Evolutionary conservation across 2,329 filamentous ascomycete species (phyloP).

Genomic region (Phaeophleospora eucalypticola): DNA sequence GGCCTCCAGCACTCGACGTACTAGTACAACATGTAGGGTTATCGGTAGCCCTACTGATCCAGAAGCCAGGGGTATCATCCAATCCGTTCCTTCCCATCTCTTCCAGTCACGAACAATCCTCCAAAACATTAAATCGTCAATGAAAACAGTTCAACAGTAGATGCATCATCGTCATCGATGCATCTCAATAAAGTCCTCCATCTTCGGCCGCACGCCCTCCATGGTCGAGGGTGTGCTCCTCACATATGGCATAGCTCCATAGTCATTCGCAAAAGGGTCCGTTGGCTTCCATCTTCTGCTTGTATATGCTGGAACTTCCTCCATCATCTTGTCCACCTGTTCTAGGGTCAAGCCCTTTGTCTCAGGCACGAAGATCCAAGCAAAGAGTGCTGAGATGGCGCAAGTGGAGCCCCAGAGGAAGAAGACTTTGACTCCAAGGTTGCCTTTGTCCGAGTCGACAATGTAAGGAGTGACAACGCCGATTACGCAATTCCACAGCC

Average conservation of each 20-base stretch:
- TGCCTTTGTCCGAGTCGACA: constrained; percentile 55
- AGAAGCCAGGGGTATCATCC: too few relatives aligned
- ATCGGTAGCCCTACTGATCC: too few relatives aligned
- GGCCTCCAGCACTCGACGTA: too few relatives aligned
- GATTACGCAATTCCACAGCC: constrained; percentile 44
- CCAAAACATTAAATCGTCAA: too few relatives aligned
- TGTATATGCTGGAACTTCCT: constrained; percentile 44
- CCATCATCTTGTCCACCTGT: constrained; percentile 36
- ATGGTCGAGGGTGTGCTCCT: not conserved
- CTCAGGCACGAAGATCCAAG: constrained; percentile 38
- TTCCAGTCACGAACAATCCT: too few relatives aligned
- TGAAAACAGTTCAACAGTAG: not conserved
- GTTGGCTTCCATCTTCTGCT: constrained; percentile 31
- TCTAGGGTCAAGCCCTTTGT: constrained; percentile 39
- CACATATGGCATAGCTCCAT: not conserved
- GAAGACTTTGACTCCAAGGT: constrained; percentile 47
- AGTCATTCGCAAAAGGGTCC: constrained; percentile 29
- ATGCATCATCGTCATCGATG: constrained; percentile 5
- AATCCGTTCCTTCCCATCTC: too few relatives aligned
- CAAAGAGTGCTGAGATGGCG: constrained; percentile 32
- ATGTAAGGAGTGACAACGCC: constrained; percentile 72
- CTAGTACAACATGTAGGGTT: too few relatives aligned
- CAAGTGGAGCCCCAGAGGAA: constrained; percentile 43
- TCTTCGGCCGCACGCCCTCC: constrained; percentile 5
- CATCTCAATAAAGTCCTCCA: constrained; percentile 21